These are phyloP conservation scores for Entomophthora muscae DNA, from an alignment of 371 early-diverging fungal genomes.

Conservation along the genomic window DNA sequence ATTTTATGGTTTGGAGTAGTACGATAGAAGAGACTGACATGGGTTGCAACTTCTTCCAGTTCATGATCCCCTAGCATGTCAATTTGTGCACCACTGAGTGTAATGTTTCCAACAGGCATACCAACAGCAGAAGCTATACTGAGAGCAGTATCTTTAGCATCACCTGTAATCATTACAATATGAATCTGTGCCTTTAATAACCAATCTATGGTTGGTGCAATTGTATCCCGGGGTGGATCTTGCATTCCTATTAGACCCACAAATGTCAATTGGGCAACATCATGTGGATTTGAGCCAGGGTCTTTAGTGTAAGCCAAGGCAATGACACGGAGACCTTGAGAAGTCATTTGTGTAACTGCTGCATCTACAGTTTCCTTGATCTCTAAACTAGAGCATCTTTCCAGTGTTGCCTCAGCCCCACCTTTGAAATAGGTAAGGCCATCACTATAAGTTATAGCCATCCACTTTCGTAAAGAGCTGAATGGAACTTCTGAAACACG, in stretches of 20 bases:
- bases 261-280: constrained; percentile 33
- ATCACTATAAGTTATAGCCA: constrained; percentile 43
- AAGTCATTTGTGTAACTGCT: constrained; percentile 49
- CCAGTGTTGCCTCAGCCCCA: constrained; percentile 27
- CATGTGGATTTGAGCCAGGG: constrained; percentile 44
- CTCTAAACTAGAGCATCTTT: constrained; percentile 8
- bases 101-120: constrained; percentile 36
- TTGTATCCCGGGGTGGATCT: constrained; percentile 68
- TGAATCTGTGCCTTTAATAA: constrained; percentile 55
- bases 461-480: constrained; percentile 77
- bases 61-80: constrained; percentile 44
- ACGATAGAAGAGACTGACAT: constrained; percentile 67
- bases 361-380: constrained; percentile 27
- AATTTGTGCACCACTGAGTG: constrained; percentile 52
- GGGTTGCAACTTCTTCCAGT: constrained; percentile 31
- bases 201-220: constrained; percentile 36
- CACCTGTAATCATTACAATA: constrained; percentile 82
- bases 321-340: constrained; percentile 73
- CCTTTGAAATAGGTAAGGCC: constrained; percentile 7
- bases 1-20: constrained; percentile 85
- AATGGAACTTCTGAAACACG: constrained; percentile 52
- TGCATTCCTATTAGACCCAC: constrained; percentile 70
- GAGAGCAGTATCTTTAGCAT: constrained; percentile 62
- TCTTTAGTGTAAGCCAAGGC: constrained; percentile 65
- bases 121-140: constrained; percentile 62